Percentiles rank a stretch among this genome's conserved stretches.
phyloP scores from a whole-genome alignment of 306 rosid genomes.

The Fragaria nilgerrensis region DNA sequence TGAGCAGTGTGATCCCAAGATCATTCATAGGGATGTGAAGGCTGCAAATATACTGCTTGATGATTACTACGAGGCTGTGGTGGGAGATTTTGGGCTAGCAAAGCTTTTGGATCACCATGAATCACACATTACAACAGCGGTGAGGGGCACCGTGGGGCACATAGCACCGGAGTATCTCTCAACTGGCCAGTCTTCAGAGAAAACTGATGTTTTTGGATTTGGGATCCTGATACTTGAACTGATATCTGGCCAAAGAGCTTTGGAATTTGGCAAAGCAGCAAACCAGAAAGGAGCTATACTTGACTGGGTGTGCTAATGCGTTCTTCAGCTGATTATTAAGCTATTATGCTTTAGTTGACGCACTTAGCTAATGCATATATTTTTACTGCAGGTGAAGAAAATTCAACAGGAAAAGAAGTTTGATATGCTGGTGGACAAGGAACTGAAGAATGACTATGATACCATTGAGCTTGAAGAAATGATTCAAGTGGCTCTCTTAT shows the following conservation, averaged over 20 bases:
- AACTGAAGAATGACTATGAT: conserved; percentile 61
- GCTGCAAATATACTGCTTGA: conserved; percentile 96
- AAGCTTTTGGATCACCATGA: conserved; percentile 86
- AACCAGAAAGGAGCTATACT: conserved; percentile 95
- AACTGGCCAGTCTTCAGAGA: conserved; percentile 97
- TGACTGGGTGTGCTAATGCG: conserved; percentile 71
- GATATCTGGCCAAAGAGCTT: conserved; percentile 86
- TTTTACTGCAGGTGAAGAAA: conserved; percentile 71
- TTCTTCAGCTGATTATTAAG: no score
- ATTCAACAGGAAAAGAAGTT: conserved; percentile 84
- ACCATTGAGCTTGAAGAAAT: conserved; percentile 84
- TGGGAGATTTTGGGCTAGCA: conserved; percentile 96
- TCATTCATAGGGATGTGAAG: conserved; percentile 93
- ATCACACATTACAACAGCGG: conserved; percentile 95
- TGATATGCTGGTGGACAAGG: conserved; percentile 79
- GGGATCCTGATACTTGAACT: conserved; percentile 91
- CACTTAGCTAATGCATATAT: background rate
- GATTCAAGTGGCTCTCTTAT: conserved; percentile 79
- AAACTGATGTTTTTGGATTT: conserved; percentile 95
- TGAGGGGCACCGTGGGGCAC: conserved; percentile 97
- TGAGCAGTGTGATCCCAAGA: conserved; percentile 98
- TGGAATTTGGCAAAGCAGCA: conserved; percentile 87
- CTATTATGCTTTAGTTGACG: background rate
- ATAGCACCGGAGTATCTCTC: conserved; percentile 98
- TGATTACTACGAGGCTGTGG: conserved; percentile 87